Base-by-base conservation (phyloP, 2,329 filamentous ascomycete species). In the Aspergillus sp. region DNA sequence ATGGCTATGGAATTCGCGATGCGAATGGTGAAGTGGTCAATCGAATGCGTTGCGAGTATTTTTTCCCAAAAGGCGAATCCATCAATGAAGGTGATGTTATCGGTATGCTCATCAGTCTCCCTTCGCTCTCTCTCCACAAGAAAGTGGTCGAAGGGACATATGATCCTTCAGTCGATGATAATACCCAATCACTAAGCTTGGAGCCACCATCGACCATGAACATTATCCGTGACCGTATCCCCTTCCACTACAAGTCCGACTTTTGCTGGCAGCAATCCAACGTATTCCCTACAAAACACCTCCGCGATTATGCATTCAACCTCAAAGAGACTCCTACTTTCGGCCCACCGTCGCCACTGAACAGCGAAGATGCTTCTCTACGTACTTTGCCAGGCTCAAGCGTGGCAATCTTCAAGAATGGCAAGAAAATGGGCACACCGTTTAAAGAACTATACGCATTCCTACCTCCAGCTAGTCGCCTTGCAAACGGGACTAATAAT, bases 361-460 rank as follows among this genome's bases (percentile, higher is more conserved):
- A 83, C 82, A 61, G 84, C 82, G 40, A 90, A 83, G 58, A 90
- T 9, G 80, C 88, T 0, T 79, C 86, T n/a, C 73, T 97, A 19
- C 84, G 91, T 37, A 95, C 90, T 1, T 74, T 97, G 4, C 93
- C 94, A 0, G 83, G 87, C 42, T 95, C 88, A 2, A 83, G 79
- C 56, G 90, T 98, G 61, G 87, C 85, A 47, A 76, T 97, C 34
- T 97, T 93, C 76, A 95, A 95, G 64, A 98, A 98, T 57, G 93
- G 93, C 4, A 77, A 83, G 31, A 75, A 85, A 31, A 83, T 95
- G 67, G 94, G 94, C 13, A 90, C 87, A 0, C 82, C 91, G 0
- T 98, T 95, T 62, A 86, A 86, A 44, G 82, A 94, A 52, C 79
- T 98, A 1, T 79, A 96, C 27, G 84, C 90, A 3, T 98, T 98